These are phyloP conservation scores for Trichoderma guizhouense DNA, from an alignment of 2,329 filamentous ascomycete genomes.

Conservation along the genomic window DNA sequence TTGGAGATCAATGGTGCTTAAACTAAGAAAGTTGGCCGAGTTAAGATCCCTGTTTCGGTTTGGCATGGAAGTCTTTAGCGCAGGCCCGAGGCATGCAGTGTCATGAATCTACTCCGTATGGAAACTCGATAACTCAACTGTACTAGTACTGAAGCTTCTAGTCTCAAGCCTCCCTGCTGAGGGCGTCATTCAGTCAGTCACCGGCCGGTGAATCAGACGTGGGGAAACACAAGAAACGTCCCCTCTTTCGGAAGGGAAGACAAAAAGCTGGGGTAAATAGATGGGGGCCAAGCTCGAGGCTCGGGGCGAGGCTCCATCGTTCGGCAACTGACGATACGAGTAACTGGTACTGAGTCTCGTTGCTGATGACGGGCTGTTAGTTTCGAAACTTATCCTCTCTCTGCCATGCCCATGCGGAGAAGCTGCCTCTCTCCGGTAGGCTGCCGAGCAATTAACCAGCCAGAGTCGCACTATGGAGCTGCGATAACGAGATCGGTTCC, in stretches of 20 bases:
- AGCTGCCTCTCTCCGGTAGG: not conserved
- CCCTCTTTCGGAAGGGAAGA: not conserved
- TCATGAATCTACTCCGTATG: not conserved
- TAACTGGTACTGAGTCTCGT: not conserved
- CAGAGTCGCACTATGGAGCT: constrained; percentile 11
- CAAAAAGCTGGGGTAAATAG: constrained; percentile 13
- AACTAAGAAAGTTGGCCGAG: constrained; percentile 5
- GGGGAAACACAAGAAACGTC: not conserved
- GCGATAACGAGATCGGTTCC: constrained; percentile 13
- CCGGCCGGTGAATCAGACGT: not conserved
- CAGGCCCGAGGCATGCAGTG: not conserved
- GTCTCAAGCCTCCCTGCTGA: not conserved
- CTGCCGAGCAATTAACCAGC: not conserved
- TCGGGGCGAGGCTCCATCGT: not conserved
- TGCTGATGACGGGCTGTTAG: not conserved
- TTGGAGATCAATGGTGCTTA: not conserved
- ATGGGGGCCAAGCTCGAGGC: not conserved
- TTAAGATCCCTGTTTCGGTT: not conserved
- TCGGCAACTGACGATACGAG: not conserved
- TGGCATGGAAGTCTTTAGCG: constrained; percentile 1
- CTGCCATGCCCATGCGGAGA: not conserved
- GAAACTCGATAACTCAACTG: not conserved
- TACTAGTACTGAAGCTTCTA: not conserved
- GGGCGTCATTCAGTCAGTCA: not conserved
- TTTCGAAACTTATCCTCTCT: not conserved